phyloP scores from a whole-genome alignment of 2,329 filamentous ascomycete species.

The Colletotrichum simmondsii region DNA sequence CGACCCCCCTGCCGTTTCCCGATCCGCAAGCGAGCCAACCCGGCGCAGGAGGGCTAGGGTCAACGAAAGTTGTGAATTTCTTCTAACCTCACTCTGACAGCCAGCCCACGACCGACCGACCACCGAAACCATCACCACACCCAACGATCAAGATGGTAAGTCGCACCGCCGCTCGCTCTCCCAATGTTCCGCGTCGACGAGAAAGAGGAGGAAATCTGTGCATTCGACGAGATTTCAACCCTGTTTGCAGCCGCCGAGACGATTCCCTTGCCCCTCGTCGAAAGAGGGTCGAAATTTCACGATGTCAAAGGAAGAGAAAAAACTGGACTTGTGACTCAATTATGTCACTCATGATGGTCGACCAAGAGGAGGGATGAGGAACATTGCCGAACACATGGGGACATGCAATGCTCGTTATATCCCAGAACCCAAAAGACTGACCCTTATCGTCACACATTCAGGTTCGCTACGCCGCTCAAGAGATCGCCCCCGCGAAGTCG shows the following conservation, averaged over 20 bases:
- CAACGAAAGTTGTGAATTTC: constrained; percentile 61
- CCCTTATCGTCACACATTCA: constrained; percentile 48
- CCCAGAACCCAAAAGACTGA: constrained; percentile 30
- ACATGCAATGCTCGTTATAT: background rate
- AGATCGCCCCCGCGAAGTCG: constrained; percentile 90
- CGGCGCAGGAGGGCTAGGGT: constrained; percentile 42
- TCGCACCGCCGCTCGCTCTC: constrained; percentile 41
- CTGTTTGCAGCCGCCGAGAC: constrained; percentile 1
- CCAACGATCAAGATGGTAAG: constrained; percentile 69
- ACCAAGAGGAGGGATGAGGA: constrained; percentile 32
- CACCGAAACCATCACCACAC: constrained; percentile 63
- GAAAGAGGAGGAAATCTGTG: background rate
- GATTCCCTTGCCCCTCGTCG: background rate
- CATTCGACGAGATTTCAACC: background rate
- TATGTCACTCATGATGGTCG: constrained; percentile 31
- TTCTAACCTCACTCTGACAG: constrained; percentile 44
- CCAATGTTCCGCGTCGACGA: constrained; percentile 14
- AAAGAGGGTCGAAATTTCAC: constrained; percentile 5
- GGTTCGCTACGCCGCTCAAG: constrained; percentile 96
- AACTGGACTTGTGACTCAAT: background rate
- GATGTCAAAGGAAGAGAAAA: constrained; percentile 7
- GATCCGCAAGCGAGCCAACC: constrained; percentile 59
- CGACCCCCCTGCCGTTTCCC: constrained; percentile 39
- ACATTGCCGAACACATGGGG: background rate
- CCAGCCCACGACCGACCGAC: constrained; percentile 47